Percentiles rank a stretch among this genome's conserved stretches.
phyloP scores from a whole-genome alignment of 106 monocot species.

The Triglochin maritima region DNA sequence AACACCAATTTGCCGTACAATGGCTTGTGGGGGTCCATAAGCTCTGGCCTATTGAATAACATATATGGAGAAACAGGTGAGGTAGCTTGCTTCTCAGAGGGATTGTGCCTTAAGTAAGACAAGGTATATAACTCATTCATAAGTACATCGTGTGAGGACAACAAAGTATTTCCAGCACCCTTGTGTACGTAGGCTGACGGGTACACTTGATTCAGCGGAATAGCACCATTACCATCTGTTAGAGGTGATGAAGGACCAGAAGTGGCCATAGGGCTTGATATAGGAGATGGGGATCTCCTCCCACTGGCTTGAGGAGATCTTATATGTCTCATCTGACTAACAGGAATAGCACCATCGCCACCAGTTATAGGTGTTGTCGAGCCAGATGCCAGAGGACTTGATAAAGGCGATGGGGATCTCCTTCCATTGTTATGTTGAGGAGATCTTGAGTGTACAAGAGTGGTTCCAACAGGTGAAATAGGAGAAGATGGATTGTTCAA shows the following conservation, averaged over 20 bases:
- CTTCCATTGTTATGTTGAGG: slow-evolving; percentile 50
- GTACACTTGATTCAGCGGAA: slow-evolving; percentile 41
- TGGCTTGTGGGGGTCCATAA: slow-evolving; percentile 1
- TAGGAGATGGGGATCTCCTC: slow-evolving; percentile 79
- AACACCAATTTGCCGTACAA: not conserved
- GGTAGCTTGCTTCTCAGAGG: not conserved
- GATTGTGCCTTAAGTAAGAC: slow-evolving; percentile 1
- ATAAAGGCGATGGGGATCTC: slow-evolving; percentile 74
- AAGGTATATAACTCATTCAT: slow-evolving; percentile 8
- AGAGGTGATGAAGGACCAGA: slow-evolving; percentile 92
- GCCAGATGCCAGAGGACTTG: slow-evolving; percentile 78
- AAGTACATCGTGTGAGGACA: slow-evolving; percentile 19
- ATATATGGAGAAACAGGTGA: slow-evolving; percentile 4
- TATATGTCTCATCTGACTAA: slow-evolving; percentile 10
- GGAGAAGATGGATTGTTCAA: slow-evolving; percentile 55
- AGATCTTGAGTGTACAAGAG: slow-evolving; percentile 46
- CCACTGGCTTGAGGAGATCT: slow-evolving; percentile 67
- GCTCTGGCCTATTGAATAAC: not conserved
- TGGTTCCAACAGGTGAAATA: slow-evolving; percentile 72
- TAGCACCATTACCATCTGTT: slow-evolving; percentile 58
- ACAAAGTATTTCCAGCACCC: slow-evolving; percentile 17
- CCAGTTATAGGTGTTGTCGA: slow-evolving; percentile 72
- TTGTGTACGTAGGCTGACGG: slow-evolving; percentile 25
- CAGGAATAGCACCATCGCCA: no score
- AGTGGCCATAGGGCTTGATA: slow-evolving; percentile 78